phyloP scores from a whole-genome alignment of 768 basidiomycete genomes.

The Holtermanniella nyarrowii region DNA sequence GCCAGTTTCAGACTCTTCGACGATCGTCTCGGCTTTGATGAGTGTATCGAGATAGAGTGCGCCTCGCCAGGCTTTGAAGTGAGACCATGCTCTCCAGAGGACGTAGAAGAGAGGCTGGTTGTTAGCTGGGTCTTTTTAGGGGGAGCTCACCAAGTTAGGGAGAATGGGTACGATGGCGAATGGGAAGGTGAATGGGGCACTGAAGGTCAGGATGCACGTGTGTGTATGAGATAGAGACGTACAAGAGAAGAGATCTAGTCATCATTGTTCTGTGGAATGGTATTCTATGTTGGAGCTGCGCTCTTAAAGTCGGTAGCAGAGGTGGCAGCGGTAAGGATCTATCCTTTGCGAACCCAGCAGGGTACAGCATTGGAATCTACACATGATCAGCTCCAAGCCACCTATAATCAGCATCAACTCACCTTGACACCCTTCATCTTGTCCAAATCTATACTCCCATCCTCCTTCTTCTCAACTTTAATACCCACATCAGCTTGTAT shows the following conservation, averaged over 20 bases:
- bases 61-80: conserved; percentile 39
- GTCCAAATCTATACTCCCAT: conserved; percentile 12
- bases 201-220: conserved; percentile 1
- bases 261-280: conserved; percentile 36
- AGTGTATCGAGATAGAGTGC: conserved; percentile 35
- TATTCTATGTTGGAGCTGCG: conserved; percentile 27
- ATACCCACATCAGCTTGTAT: conserved; percentile 34
- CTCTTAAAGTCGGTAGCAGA: conserved; percentile 26
- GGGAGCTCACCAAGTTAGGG: conserved; percentile 29
- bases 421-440: conserved; percentile 19
- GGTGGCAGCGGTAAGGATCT: conserved; percentile 14
- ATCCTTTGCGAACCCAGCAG: not conserved
- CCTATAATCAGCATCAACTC: conserved; percentile 16
- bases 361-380: not conserved
- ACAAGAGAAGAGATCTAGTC: conserved; percentile 25
- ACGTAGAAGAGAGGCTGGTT: conserved; percentile 40
- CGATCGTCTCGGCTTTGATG: conserved; percentile 28
- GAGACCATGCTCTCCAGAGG: conserved; percentile 42
- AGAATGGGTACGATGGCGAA: conserved; percentile 41
- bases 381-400: not conserved
- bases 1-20: conserved; percentile 10
- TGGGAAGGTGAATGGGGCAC: conserved; percentile 36
- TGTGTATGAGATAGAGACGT: not conserved
- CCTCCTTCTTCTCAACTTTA: conserved; percentile 15
- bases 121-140: not conserved